Percentiles rank a stretch among this genome's conserved stretches.
phyloP scores from a whole-genome alignment of 768 basidiomycete genomes.

The Cystobasidium tubakii region DNA sequence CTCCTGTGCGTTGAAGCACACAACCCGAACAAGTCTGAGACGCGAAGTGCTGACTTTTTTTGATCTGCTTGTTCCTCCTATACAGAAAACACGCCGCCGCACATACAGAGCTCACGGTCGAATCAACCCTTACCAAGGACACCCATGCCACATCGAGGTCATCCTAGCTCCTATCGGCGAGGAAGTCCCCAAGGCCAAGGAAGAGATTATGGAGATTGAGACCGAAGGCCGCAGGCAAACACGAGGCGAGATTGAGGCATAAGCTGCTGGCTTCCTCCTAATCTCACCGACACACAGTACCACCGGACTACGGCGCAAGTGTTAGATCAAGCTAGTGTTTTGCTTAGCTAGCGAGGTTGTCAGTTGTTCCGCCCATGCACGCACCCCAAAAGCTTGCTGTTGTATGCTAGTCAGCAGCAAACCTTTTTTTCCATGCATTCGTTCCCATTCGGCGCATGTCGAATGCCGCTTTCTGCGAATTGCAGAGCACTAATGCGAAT shows the following conservation, averaged over 20 bases:
- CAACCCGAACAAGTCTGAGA: not conserved
- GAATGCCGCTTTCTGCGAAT: too few species aligned
- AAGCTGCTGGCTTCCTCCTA: not conserved
- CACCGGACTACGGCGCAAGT: not conserved
- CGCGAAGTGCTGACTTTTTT: constrained; percentile 6
- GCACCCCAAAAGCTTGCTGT: not conserved
- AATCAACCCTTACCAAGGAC: constrained; percentile 91
- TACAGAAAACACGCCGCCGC: constrained; percentile 91
- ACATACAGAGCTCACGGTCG: constrained; percentile 98
- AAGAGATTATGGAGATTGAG: constrained; percentile 38
- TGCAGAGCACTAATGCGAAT: too few species aligned
- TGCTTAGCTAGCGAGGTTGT: constrained; percentile 4
- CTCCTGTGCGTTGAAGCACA: constrained; percentile 63
- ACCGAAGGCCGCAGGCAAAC: constrained; percentile 14
- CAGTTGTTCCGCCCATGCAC: not conserved
- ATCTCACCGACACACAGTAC: not conserved
- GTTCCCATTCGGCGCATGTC: too few species aligned
- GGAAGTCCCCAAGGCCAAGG: constrained; percentile 73
- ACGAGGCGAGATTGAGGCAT: constrained; percentile 30
- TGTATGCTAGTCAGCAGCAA: not conserved
- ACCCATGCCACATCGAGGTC: constrained; percentile 87
- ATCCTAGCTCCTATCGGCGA: constrained; percentile 72
- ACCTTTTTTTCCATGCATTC: not conserved
- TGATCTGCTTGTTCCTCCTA: not conserved
- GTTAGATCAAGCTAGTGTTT: not conserved